Evolutionary conservation across 2,329 filamentous ascomycete genomes (phyloP), one percentile per base, ranked within the genome.

Genomic region (Verticillium dahliae): DNA sequence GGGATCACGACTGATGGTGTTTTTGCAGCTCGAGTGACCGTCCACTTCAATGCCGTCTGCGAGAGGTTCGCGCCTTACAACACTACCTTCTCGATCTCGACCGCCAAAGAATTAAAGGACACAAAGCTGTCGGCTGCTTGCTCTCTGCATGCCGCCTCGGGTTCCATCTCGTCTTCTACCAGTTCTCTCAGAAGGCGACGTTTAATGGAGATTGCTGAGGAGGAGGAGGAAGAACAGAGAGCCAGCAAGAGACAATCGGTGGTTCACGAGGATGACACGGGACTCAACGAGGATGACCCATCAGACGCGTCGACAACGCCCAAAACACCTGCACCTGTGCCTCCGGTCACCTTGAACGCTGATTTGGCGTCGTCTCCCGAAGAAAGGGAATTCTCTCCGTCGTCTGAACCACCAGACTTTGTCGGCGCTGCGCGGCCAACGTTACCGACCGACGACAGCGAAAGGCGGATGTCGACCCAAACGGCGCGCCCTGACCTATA

Each of bases 141-240:
- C 75, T 92, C 92, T 54, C 80, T 97, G 60, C 92, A 97, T 75
- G 90, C 93, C 45, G 91, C 92, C 7, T 91, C 91, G 13, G 90
- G 89, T 45, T 96, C 94, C 22, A 91, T 88, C 67, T 92, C 90
- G 33, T 96, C 93, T 11, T 94, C 91, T 4, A 90, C 86, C 57
- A 92, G 90, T 71, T 96, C 92, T 5, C 80, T 92, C 66, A 86
- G 90, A 62, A 84, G 88, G 70, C 85, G 89, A 69, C 88, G 91
- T 67, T 79, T 98, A 68, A 89, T 94, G 78, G 94, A 96, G 76
- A 97, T 98, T 72, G 88, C 90, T n/a, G 95, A 98, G 76, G 91
- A 95, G 76, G 90, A 89, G 60, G 92, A 96, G 71, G 92, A 96
- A 69, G 86, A 88, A 63, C 78, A 82, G 62, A 76, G 84, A 65